A percentile compares a stretch with the other conserved stretches of the same genome.
phyloP scores from a whole-genome alignment of 2,329 filamentous ascomycete genomes.

The Allantophomopsis lycopodina region DNA sequence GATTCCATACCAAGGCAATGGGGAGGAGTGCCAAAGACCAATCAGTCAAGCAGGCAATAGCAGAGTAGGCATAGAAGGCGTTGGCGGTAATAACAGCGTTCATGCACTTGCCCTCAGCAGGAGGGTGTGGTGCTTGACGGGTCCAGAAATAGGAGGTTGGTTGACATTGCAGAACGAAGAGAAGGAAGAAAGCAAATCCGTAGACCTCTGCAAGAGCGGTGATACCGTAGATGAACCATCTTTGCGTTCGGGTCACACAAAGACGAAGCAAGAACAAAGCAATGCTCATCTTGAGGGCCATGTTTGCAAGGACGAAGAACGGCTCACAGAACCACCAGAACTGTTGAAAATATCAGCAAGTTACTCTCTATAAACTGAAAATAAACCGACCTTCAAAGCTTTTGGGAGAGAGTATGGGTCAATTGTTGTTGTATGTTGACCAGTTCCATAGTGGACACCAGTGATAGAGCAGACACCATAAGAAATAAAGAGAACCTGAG shows the following conservation, averaged over 20 bases:
- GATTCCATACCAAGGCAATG: conserved; percentile 24
- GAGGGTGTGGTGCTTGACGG: conserved; percentile 13
- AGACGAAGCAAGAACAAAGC: conserved; percentile 25
- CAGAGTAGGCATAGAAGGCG: conserved; percentile 24
- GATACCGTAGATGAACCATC: conserved; percentile 19
- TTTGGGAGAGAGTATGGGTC: conserved; percentile 9
- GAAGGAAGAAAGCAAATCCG: conserved; percentile 21
- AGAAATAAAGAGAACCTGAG: conserved; percentile 6
- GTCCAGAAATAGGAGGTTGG: conserved; percentile 25
- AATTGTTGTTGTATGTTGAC: conserved; percentile 11
- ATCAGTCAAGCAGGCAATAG: conserved; percentile 23
- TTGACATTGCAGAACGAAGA: conserved; percentile 23
- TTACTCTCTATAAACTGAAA: not conserved
- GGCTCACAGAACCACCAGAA: conserved; percentile 25
- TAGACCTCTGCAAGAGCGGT: conserved; percentile 19
- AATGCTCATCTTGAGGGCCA: conserved; percentile 23
- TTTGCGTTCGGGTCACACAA: conserved; percentile 16
- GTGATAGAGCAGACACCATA: conserved; percentile 7
- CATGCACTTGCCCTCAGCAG: conserved; percentile 18
- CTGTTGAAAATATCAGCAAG: conserved; percentile 1
- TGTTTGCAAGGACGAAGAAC: conserved; percentile 22
- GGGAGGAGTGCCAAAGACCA: conserved; percentile 26
- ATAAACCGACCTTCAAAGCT: conserved; percentile 11
- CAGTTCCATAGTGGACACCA: conserved; percentile 13
- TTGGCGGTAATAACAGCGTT: conserved; percentile 14